A percentile compares a stretch with the other conserved stretches of the same genome.
These are phyloP conservation scores for Plectranthus barbatus DNA, from an alignment of 257 asterid genomes.

Conservation along the genomic window DNA sequence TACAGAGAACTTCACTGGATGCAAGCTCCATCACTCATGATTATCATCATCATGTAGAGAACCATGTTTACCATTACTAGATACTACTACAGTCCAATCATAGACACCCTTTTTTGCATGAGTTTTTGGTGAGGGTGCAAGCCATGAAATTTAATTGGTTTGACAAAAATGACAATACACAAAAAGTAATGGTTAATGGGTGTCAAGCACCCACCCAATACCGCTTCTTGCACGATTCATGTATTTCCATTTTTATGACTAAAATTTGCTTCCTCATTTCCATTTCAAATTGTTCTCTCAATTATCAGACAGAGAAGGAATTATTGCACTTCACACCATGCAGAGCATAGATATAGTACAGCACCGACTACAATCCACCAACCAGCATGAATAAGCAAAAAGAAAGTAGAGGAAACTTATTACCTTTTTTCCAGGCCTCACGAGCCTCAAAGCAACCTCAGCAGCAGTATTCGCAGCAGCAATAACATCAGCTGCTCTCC, in stretches of 20 bases:
- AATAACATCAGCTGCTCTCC: slow-evolving; percentile 90
- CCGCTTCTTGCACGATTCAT: no score
- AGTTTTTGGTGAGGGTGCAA: background rate
- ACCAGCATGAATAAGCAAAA: background rate
- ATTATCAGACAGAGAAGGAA: background rate
- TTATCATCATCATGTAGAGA: slow-evolving; percentile 35
- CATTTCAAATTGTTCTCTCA: no score
- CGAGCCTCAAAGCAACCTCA: slow-evolving; percentile 91
- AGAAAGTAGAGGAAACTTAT: no score
- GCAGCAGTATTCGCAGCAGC: slow-evolving; percentile 97
- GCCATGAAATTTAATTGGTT: background rate
- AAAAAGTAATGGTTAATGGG: background rate
- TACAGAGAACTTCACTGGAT: background rate
- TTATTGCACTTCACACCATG: no score
- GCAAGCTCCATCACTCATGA: slow-evolving; percentile 21
- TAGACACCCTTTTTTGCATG: background rate
- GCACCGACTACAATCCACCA: background rate
- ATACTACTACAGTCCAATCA: background rate
- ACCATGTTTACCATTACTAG: background rate
- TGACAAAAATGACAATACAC: no score
- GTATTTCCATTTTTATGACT: no score
- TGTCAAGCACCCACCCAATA: background rate
- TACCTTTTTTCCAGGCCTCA: slow-evolving; percentile 90
- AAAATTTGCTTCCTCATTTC: no score
- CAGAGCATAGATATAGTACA: background rate